Conservation (phyloP, 2,329 filamentous ascomycete species). For the Aspergillus aculeatinus region DNA sequence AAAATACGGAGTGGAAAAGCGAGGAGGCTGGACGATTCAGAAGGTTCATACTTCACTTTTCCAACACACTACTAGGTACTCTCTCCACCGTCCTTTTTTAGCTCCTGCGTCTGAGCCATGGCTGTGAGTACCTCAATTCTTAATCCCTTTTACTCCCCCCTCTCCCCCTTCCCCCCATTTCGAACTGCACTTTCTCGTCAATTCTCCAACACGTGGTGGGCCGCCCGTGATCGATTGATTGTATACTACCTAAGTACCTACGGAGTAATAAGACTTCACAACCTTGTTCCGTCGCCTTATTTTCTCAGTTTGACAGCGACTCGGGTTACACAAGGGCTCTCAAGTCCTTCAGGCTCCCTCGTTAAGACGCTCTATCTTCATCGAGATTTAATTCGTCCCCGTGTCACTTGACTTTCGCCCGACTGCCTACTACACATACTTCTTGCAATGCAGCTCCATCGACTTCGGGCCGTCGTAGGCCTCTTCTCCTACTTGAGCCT, state of each 20-base stretch:
- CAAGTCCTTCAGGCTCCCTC: background rate
- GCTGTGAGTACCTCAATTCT: background rate
- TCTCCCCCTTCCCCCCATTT: background rate
- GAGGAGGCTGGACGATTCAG: conserved; percentile 22
- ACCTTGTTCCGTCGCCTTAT: background rate
- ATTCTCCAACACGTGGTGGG: background rate
- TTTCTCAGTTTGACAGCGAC: background rate
- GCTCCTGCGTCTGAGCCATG: background rate
- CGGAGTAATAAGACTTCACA: background rate
- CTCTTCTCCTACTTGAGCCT: conserved; percentile 30
- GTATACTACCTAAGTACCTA: background rate
- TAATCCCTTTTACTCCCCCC: background rate
- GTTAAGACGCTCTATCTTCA: background rate
- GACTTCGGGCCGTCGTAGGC: conserved; percentile 25
- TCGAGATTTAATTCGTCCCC: conserved; percentile 4
- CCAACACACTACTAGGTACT: background rate
- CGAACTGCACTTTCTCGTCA: conserved; percentile 10
- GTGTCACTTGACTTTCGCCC: conserved; percentile 7
- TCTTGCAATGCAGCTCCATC: conserved; percentile 34
- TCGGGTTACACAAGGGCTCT: background rate
- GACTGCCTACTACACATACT: conserved; percentile 1
- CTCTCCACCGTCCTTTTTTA: background rate
- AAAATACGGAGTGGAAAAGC: conserved; percentile 10
- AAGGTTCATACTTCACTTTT: conserved; percentile 8
- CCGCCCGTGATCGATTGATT: background rate